Conservation (phyloP, 2,329 filamentous ascomycete genomes). For the Ascochyta lentis region DNA sequence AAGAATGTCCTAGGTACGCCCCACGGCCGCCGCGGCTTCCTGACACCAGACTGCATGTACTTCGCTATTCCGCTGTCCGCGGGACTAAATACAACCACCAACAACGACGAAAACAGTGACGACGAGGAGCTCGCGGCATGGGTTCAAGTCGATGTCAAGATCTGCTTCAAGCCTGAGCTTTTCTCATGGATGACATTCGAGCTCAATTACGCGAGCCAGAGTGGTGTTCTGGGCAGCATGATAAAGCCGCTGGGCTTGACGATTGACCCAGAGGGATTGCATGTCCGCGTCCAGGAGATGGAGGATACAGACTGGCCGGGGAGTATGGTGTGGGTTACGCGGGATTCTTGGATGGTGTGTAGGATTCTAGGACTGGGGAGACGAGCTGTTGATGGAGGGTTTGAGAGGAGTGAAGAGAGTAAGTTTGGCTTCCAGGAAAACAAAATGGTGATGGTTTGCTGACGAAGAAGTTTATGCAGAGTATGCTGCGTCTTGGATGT, state of each 20-base stretch:
- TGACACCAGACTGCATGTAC: slow-evolving; percentile 29
- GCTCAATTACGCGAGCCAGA: slow-evolving; percentile 30
- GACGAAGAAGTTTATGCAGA: slow-evolving; percentile 30
- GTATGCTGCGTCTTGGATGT: slow-evolving; percentile 30
- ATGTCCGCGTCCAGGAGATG: slow-evolving; percentile 34
- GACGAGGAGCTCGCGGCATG: slow-evolving; percentile 17
- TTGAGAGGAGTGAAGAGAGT: slow-evolving; percentile 29
- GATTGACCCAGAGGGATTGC: slow-evolving; percentile 31
- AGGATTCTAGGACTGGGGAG: slow-evolving; percentile 27
- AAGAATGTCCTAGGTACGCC: slow-evolving; percentile 25
- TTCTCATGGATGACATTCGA: slow-evolving; percentile 35
- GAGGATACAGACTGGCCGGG: slow-evolving; percentile 28
- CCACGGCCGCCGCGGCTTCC: slow-evolving; percentile 26
- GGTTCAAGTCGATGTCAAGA: slow-evolving; percentile 38
- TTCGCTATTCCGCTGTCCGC: slow-evolving; percentile 25
- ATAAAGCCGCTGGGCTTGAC: slow-evolving; percentile 36
- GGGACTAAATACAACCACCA: background rate
- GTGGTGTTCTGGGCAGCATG: slow-evolving; percentile 36
- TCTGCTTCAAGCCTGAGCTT: slow-evolving; percentile 23
- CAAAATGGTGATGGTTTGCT: background rate
- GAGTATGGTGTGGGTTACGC: slow-evolving; percentile 33
- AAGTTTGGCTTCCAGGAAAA: slow-evolving; percentile 5
- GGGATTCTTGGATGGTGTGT: slow-evolving; percentile 28
- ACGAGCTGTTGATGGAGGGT: slow-evolving; percentile 25
- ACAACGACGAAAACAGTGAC: background rate